Conservation (phyloP, 164 flowering plant species). For the Sedum album region DNA sequence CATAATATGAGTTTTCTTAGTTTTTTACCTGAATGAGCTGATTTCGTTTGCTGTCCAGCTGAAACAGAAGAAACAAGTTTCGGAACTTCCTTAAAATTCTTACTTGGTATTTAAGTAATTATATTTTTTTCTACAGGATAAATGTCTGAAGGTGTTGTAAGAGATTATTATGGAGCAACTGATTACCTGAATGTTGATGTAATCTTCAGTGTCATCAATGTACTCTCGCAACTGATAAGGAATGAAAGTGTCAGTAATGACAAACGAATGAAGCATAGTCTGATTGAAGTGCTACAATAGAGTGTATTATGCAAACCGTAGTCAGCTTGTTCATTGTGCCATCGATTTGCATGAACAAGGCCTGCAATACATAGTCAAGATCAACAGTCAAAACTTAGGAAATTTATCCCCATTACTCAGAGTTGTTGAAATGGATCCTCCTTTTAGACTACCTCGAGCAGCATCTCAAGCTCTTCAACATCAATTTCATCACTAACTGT, state of each 20-base stretch:
- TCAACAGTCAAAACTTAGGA: neutral
- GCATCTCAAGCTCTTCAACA: slow-evolving; percentile 93
- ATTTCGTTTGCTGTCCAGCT: slow-evolving; percentile 78
- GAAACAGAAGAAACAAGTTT: slow-evolving; percentile 15
- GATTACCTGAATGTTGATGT: slow-evolving; percentile 93
- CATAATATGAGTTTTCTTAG: neutral
- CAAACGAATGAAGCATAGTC: neutral
- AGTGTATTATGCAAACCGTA: slow-evolving; percentile 32
- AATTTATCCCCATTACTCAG: slow-evolving; percentile 2
- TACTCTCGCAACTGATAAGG: slow-evolving; percentile 71
- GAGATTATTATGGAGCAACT: no score
- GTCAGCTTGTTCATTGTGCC: slow-evolving; percentile 84
- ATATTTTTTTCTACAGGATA: neutral
- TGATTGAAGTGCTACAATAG: neutral
- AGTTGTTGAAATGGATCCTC: no score
- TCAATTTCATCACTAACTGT: slow-evolving; percentile 68
- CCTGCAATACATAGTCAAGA: slow-evolving; percentile 39
- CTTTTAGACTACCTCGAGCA: slow-evolving; percentile 63
- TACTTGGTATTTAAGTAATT: neutral
- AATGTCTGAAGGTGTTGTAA: neutral
- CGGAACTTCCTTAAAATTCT: neutral
- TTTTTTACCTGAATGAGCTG: slow-evolving; percentile 62
- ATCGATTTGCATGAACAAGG: slow-evolving; percentile 95
- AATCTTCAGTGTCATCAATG: slow-evolving; percentile 95
- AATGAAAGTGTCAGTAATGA: neutral